Conservation (phyloP, 1,139 yeast genomes). For the Zhuliangozyma parablackwelliae region DNA sequence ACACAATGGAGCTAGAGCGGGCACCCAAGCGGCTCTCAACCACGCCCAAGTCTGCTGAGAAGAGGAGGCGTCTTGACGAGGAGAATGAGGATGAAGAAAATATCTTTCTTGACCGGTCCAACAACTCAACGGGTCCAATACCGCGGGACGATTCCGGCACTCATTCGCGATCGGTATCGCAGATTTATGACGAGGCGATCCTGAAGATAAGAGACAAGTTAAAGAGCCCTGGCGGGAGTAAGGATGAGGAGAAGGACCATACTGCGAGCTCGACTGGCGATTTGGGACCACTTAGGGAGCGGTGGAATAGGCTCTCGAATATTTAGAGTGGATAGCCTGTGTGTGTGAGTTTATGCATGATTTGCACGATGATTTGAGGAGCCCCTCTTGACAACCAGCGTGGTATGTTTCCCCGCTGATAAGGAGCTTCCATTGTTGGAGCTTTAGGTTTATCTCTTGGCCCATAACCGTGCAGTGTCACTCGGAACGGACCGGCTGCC, state of each 20-base stretch:
- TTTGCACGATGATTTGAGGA: too few relatives aligned
- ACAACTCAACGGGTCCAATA: conserved; percentile 2
- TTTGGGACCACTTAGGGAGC: conserved; percentile 11
- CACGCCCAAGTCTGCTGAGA: conserved; percentile 3
- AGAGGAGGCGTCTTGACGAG: conserved; percentile 8
- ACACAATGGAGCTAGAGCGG: conserved; percentile 15
- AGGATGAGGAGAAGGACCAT: conserved; percentile 2
- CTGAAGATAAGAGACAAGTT: conserved; percentile 2
- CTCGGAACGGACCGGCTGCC: too few relatives aligned
- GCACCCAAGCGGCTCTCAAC: background rate
- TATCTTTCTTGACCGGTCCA: conserved; percentile 25
- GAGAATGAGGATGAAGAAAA: conserved; percentile 19
- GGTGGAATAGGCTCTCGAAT: conserved; percentile 3
- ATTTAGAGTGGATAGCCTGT: too few relatives aligned
- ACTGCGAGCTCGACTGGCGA: conserved; percentile 9
- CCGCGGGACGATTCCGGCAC: conserved; percentile 4
- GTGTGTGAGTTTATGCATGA: too few relatives aligned
- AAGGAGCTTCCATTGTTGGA: too few relatives aligned
- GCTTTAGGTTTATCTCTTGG: too few relatives aligned
- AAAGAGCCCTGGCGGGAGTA: background rate
- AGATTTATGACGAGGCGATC: conserved; percentile 27
- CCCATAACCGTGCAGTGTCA: too few relatives aligned
- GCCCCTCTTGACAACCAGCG: too few relatives aligned
- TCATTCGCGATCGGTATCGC: conserved; percentile 26
- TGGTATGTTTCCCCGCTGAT: too few relatives aligned